Conservation (phyloP, 164 flowering plant genomes). For the Hamamelis virginiana region DNA sequence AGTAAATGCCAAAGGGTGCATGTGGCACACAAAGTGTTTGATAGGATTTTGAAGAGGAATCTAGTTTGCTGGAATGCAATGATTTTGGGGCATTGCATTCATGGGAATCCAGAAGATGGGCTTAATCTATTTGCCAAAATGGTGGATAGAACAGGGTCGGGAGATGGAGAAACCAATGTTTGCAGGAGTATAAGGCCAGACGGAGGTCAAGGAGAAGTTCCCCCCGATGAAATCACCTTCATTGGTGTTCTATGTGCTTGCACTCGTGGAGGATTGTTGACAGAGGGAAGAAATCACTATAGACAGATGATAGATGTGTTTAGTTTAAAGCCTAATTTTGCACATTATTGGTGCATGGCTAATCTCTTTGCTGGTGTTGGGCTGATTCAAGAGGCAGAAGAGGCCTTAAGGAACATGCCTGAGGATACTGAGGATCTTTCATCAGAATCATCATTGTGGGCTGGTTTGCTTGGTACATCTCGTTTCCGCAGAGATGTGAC, state of each 20-base stretch:
- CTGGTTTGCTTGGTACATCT: slow-evolving; percentile 48
- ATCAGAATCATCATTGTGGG: slow-evolving; percentile 47
- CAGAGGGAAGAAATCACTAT: slow-evolving; percentile 50
- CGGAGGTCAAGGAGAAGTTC: slow-evolving; percentile 8
- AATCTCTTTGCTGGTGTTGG: slow-evolving; percentile 55
- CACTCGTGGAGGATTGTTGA: slow-evolving; percentile 48
- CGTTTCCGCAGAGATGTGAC: slow-evolving; percentile 50
- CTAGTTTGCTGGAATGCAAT: slow-evolving; percentile 75
- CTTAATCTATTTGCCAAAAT: slow-evolving; percentile 47
- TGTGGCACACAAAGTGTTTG: slow-evolving; percentile 46
- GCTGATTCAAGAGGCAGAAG: slow-evolving; percentile 49
- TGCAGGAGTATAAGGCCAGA: not conserved
- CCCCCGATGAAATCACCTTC: slow-evolving; percentile 66
- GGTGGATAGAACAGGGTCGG: slow-evolving; percentile 18
- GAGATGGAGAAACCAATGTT: slow-evolving; percentile 1
- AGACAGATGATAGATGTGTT: slow-evolving; percentile 43
- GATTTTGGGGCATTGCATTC: slow-evolving; percentile 70
- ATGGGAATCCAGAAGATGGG: slow-evolving; percentile 64
- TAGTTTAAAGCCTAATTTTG: slow-evolving; percentile 62
- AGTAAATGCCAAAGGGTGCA: slow-evolving; percentile 52
- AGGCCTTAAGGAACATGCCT: slow-evolving; percentile 43
- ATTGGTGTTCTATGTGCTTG: slow-evolving; percentile 73
- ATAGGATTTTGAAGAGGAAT: slow-evolving; percentile 45
- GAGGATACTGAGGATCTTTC: slow-evolving; percentile 23
- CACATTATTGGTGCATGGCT: slow-evolving; percentile 86